These are phyloP conservation scores for Penicillium digitatum DNA, from an alignment of 2,329 filamentous ascomycete species.

Conservation along the genomic window DNA sequence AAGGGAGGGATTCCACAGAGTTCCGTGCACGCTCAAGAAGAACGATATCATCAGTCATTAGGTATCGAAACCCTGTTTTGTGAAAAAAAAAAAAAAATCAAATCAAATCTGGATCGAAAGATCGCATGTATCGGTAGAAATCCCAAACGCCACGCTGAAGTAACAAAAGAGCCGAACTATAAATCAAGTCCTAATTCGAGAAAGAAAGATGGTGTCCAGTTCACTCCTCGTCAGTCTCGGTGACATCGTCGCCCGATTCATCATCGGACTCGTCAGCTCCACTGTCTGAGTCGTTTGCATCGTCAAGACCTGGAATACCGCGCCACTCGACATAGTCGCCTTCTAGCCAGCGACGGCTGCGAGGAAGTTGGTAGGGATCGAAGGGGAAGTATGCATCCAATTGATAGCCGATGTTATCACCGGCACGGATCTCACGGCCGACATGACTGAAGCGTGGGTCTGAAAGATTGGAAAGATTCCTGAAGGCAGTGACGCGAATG, in stretches of 20 bases:
- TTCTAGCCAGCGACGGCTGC: conserved; percentile 83
- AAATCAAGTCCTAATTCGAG: conserved; percentile 5
- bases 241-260: conserved; percentile 41
- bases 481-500: conserved; percentile 70
- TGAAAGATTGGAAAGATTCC: conserved; percentile 35
- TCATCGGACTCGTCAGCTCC: conserved; percentile 36
- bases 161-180: conserved; percentile 12
- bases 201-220: not conserved
- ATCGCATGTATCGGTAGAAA: conserved; percentile 6
- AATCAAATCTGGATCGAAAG: conserved; percentile 5
- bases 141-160: conserved; percentile 29
- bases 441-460: conserved; percentile 41
- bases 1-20: not conserved
- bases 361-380: conserved; percentile 87
- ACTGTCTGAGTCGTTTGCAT: conserved; percentile 49
- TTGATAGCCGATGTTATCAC: conserved; percentile 75
- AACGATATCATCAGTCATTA: conserved; percentile 19
- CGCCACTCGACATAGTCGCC: conserved; percentile 79
- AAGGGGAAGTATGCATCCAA: conserved; percentile 96
- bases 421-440: conserved; percentile 53
- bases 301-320: conserved; percentile 65
- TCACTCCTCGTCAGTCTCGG: conserved; percentile 43
- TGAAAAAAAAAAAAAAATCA: conserved; percentile 4
- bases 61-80: conserved; percentile 20
- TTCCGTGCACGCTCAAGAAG: conserved; percentile 7